Conservation (phyloP, 148 eudicot species). For the Pouteria glomerata region DNA sequence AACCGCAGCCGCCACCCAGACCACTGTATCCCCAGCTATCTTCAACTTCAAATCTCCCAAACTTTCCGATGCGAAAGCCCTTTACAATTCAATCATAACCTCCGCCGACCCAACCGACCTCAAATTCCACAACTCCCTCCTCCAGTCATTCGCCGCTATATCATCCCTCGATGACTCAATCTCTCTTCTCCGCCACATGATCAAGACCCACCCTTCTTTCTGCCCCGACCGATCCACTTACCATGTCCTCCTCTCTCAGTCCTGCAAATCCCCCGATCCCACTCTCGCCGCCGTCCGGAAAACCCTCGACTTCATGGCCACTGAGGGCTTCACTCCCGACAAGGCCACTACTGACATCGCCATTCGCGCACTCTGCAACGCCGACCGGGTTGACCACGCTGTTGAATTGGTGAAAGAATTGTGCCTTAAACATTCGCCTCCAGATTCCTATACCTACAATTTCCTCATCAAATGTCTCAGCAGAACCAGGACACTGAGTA, state of each 20-base stretch:
- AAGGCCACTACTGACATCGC: conserved; percentile 53
- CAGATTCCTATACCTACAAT: conserved; percentile 61
- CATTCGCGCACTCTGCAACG: conserved; percentile 46
- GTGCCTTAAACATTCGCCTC: conserved; percentile 35
- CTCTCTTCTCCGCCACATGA: conserved; percentile 54
- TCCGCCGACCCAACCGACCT: conserved; percentile 21
- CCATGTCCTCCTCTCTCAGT: conserved; percentile 41
- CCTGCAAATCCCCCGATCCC: conserved; percentile 29
- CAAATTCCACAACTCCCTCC: conserved; percentile 48
- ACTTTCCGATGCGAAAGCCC: conserved; percentile 57
- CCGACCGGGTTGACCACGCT: conserved; percentile 44
- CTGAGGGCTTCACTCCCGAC: conserved; percentile 49
- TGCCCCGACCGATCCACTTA: conserved; percentile 61
- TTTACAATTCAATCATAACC: conserved; percentile 37
- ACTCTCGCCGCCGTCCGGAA: conserved; percentile 26
- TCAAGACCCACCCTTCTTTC: conserved; percentile 42
- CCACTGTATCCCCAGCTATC: conserved; percentile 19
- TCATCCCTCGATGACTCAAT: conserved; percentile 43
- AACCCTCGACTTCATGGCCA: conserved; percentile 44
- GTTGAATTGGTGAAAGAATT: conserved; percentile 50
- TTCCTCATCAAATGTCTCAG: conserved; percentile 52
- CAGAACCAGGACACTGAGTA: conserved; percentile 37
- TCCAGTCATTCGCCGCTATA: conserved; percentile 48
- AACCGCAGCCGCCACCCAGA: conserved; percentile 11
- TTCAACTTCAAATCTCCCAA: conserved; percentile 32